These are phyloP conservation scores for Calycina herbarum DNA, from an alignment of 2,329 filamentous ascomycete genomes.

Conservation along the genomic window DNA sequence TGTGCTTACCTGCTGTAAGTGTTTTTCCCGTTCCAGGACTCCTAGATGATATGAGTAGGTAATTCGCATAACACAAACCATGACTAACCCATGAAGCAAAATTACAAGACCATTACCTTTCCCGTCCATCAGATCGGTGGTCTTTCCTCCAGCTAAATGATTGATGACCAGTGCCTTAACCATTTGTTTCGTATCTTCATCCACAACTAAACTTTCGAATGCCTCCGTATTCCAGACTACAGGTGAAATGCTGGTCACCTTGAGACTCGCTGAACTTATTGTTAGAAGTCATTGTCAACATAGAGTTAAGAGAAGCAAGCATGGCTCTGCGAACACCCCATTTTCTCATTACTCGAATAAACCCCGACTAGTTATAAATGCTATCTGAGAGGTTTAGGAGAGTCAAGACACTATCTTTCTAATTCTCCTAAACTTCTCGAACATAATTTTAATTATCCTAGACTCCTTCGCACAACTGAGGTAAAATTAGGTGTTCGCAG, in stretches of 20 bases:
- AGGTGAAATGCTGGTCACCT: slow-evolving; percentile 10
- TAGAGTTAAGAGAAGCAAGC: too few relatives aligned
- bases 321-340: too few relatives aligned
- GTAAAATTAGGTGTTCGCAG: too few relatives aligned
- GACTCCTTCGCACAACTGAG: too few relatives aligned
- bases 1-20: slow-evolving; percentile 19
- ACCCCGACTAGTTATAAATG: too few relatives aligned
- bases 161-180: slow-evolving; percentile 48
- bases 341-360: too few relatives aligned
- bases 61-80: neutral
- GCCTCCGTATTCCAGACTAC: slow-evolving; percentile 43
- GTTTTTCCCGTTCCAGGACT: slow-evolving; percentile 25
- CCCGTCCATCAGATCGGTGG: slow-evolving; percentile 27
- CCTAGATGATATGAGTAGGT: neutral
- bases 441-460: too few relatives aligned
- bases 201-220: slow-evolving; percentile 47
- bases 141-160: slow-evolving; percentile 33
- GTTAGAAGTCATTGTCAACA: too few relatives aligned
- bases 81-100: slow-evolving; percentile 39
- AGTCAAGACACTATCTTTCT: too few relatives aligned
- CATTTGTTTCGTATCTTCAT: slow-evolving; percentile 47
- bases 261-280: slow-evolving; percentile 4
- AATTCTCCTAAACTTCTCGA: too few relatives aligned
- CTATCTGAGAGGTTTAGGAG: too few relatives aligned
- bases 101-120: slow-evolving; percentile 47